phyloP scores from a whole-genome alignment of 345 rosid genomes.

The Salix udensis region DNA sequence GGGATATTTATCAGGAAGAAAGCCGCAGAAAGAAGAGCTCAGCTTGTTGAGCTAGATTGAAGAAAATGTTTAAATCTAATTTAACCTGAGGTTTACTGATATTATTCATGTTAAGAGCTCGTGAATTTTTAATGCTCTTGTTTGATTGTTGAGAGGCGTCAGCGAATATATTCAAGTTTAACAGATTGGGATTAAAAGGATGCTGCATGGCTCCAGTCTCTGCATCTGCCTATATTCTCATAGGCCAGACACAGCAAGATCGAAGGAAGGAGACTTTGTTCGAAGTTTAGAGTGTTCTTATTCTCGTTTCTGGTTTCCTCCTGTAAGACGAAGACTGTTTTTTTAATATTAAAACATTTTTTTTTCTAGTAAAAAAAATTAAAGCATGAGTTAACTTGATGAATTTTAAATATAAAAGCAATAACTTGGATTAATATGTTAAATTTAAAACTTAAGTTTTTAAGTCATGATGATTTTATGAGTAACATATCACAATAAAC shows the following conservation, averaged over 20 bases:
- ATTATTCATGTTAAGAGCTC: background rate
- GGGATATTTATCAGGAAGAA: slow-evolving; percentile 91
- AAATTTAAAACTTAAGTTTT: too few species aligned
- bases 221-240: background rate
- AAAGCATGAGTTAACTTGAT: too few species aligned
- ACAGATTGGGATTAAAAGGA: background rate
- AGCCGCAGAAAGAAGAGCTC: slow-evolving; percentile 92
- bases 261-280: background rate
- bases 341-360: too few species aligned
- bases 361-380: too few species aligned
- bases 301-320: background rate
- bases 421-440: too few species aligned
- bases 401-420: too few species aligned
- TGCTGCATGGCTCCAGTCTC: background rate
- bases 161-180: background rate
- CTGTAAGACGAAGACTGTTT: too few species aligned
- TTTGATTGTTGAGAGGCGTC: slow-evolving; percentile 1
- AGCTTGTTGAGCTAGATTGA: slow-evolving; percentile 72
- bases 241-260: background rate
- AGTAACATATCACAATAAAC: too few species aligned
- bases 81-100: background rate
- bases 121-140: background rate
- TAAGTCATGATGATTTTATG: too few species aligned
- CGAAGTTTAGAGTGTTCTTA: background rate
- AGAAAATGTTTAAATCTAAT: slow-evolving; percentile 1